Evolutionary conservation across 805 yeast species (phyloP), one percentile per base, ranked within the genome.

Genomic region (Sugiyamaella boreocaroliniensis): DNA sequence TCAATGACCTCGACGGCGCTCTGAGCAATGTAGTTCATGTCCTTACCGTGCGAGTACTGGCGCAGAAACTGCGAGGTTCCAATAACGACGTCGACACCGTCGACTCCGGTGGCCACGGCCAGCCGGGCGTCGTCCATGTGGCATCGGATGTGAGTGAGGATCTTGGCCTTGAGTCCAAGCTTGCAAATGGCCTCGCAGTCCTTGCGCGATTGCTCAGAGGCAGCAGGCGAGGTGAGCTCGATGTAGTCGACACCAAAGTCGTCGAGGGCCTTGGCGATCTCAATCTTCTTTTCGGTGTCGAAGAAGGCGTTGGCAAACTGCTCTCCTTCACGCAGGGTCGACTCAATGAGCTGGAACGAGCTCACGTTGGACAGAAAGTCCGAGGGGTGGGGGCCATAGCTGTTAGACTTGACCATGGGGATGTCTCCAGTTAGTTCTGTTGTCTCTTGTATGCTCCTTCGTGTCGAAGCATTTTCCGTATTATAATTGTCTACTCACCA

Each of bases 121-220:
- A 93, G 87, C 64, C 85, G 80, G 53, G 98, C 99, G 66, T 93
- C 99, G 71, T 92, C 98, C 97, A 92, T 92, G 74, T 92, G 97
- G 74, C 99, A 92, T 73, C 98, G 82, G 62, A 93, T 93, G 71
- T 92, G 98, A 48, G 99, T 92, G 61, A 92, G 80, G 59, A 93
- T 89, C 76, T 93, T 92, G 59, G 97, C 92, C 75, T 86, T 89
- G 70, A 92, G 81, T 10, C 98, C 98, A 62, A 93, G 79, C 77
- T 93, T 92, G 79, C 98, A 93, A 63, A 92, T 92, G 54, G 98
- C 97, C 76, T 93, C 98, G 77, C 98, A 92, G 72, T 92, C 99
- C 56, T 68, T 72, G 68, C 93, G 81, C 55, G 90, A 81, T 76
- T 92, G 98, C 71, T 92, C 98, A 54, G 93, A 83, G 43, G 99